Base-by-base conservation (phyloP, 495 filamentous ascomycete species). In the Neurospora sublineolata region DNA sequence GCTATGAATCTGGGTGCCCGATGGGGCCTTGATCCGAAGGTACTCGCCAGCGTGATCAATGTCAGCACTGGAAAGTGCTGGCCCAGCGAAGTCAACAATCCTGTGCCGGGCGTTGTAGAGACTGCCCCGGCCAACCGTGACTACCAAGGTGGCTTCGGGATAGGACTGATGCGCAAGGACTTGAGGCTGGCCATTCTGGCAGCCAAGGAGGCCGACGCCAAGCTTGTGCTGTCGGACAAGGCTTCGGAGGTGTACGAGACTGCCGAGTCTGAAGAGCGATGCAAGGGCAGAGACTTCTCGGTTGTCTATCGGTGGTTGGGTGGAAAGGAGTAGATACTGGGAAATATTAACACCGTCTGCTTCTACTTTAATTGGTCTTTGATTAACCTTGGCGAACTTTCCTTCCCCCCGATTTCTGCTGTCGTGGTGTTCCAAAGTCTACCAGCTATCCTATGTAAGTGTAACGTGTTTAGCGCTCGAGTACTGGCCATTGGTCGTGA, bases 31-130 rank as follows among this genome's bases (percentile, higher is more conserved):
- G 91, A 97, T 70, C 89, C 92, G 12, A 90, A 91, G 76, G 87
- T 88, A 1, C 82, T 97, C 16, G 92, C 91, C 2, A 86, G 88
- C 44, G 84, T 97, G 80, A 91, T 97, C 79, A 97, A 95, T 77
- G 87, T 89, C 23, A 92, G 90, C 67, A 96, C 92, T 1, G 94
- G 94, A 41, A 89, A 86, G 69, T 97, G 93, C 84, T 97, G 94
- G 94, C 92, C 93, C 9, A 93, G 89, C 72, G 94, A 97, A 78
- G 80, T 94, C 64, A 97, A 97, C 78, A 97, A 97, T 76, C 94
- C 94, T 1, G 92, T 97, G 11, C 91, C 92, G 46, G 93, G 92
- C n/a, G 92, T 94, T 0, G 84, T 92, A 10, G 87, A 90, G 46
- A 86, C 85, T 8, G 86, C 93, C 2, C 92, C 93, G 2, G 90